Evolutionary conservation across 768 basidiomycete species (phyloP), one percentile per base, ranked within the genome.

Genomic region (Mycena olivaceomarginata): DNA sequence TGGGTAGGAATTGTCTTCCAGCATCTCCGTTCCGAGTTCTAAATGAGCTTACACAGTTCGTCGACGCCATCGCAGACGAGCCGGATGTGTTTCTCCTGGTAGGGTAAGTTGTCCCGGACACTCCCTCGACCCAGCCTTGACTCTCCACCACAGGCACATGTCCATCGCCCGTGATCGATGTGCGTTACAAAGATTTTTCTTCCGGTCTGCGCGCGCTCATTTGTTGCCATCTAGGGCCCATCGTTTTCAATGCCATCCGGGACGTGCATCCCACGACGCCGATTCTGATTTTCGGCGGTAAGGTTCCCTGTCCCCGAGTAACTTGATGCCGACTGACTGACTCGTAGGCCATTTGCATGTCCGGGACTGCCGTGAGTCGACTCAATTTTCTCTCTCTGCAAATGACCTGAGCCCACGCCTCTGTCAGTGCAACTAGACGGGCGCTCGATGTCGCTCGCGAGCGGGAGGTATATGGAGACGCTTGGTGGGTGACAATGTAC

Each of bases 381-480:
- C 22, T 43, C 41, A 10, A 4, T 40, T 20, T n/a, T n/a, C 16
- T 18, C 15, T 41, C n/a, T 57, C 25, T 25, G 10, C 25, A 22
- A 53, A 4, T 53, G 9, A 16, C n/a, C 20, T 4, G 16, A 18
- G 11, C 25, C 12, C 56, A 53, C 20, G 20, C 51, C 2, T 48
- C 56, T 22, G 31, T 37, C 31, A 92, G 92, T 90, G 48, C 93
- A 93, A 83, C 86, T 92, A 39, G 96, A 97, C 83, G 90, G 89
- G 7, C 89, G 93, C 40, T 93, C 94, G 0, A 95, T 97, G 88
- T 89, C 94, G 6, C 83, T 97, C 75, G 95, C 96, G 81, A 94
- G 95, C 78, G 95, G 97, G n/a, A 89, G 96, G 20, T 98, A 98
- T 82, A 95, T 98, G 94, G 97, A 98, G 85, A 98, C 97, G 12